Base-by-base conservation (phyloP, 305 asterid genomes). In the Solanum chacoense region DNA sequence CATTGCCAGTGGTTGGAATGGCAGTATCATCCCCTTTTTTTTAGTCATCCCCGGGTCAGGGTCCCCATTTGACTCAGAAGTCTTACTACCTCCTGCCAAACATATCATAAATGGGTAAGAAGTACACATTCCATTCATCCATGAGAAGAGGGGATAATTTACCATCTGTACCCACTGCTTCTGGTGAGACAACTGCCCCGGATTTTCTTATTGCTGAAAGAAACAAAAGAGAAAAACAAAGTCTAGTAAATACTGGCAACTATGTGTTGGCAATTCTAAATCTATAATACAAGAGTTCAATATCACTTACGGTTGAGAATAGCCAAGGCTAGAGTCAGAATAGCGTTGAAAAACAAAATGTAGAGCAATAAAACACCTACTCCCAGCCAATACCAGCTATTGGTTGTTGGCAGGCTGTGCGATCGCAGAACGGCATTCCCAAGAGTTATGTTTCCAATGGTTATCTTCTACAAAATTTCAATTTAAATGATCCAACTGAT, bases 321-420 rank as follows among this genome's bases (percentile, higher is more conserved):
- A 59, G 98, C 89, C 88, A 96, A 93, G 24, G 98, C 99, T 13
- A 88, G 35, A 45, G 97, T 95, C 87, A 95, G 97, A 20, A 91
- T 50, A 36, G 93, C 69, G 91, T 95, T 95, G 93, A 96, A 94
- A 91, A 96, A 80, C 84, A 96, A 34, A 86, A 96, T 93, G 89
- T 94, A 96, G 80, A 93, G 93, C 63, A 95, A 90, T 89, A 96
- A 84, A 74, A 24, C 95, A 63, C 96, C 95, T 83, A 95, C 92
- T 91, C 99, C 98, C 76, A 96, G 87, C 99, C 99, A 95, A 90
- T 95, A 96, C 99, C 98, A 96, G 88, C 88, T 83, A 81, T 88
- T 91, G 78, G 87, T 90, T 88, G 38, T 90, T 71, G 99, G 97
- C 87, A 96, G 88, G 92, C 95, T 89, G 88, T 95, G 98, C 73